phyloP scores from a whole-genome alignment of 257 asterid genomes.

The Catharanthus roseus region DNA sequence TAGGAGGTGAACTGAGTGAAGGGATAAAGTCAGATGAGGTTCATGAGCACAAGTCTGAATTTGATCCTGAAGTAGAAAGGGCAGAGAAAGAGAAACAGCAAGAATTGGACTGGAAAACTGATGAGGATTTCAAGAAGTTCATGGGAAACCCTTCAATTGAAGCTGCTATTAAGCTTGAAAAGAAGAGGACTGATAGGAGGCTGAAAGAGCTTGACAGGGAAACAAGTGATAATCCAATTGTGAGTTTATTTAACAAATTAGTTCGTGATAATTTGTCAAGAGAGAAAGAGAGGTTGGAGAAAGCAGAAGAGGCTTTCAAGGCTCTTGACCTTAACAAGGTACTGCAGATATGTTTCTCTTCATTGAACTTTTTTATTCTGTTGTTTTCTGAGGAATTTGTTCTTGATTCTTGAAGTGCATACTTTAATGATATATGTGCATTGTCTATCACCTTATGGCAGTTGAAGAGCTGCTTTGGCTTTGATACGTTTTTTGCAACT shows the following conservation, averaged over 20 bases:
- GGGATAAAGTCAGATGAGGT: conserved; percentile 12
- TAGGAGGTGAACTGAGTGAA: conserved; percentile 20
- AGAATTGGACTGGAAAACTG: conserved; percentile 88
- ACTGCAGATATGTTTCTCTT: not conserved
- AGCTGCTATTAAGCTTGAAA: conserved; percentile 95
- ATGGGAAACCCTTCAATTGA: conserved; percentile 98
- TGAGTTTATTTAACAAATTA: conserved; percentile 45
- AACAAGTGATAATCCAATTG: conserved; percentile 56
- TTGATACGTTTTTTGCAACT: conserved; percentile 76
- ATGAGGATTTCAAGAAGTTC: conserved; percentile 81
- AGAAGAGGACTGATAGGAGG: conserved; percentile 80
- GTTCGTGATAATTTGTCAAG: conserved; percentile 58
- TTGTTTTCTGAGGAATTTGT: not conserved
- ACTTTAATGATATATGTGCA: conserved; percentile 16
- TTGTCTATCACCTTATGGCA: conserved; percentile 28
- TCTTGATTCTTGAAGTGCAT: no score
- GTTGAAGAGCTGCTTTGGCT: conserved; percentile 86
- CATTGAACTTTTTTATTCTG: no score
- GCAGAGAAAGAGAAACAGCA: conserved; percentile 51
- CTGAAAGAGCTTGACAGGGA: conserved; percentile 72
- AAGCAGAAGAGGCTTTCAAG: conserved; percentile 70
- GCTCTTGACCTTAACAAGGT: conserved; percentile 97
- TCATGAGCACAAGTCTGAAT: conserved; percentile 13
- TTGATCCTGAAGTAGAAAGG: conserved; percentile 21
- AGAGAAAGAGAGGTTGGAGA: conserved; percentile 75